Evolutionary conservation across 331 rosid genomes (phyloP).

Genomic region (Spiraea crenata): DNA sequence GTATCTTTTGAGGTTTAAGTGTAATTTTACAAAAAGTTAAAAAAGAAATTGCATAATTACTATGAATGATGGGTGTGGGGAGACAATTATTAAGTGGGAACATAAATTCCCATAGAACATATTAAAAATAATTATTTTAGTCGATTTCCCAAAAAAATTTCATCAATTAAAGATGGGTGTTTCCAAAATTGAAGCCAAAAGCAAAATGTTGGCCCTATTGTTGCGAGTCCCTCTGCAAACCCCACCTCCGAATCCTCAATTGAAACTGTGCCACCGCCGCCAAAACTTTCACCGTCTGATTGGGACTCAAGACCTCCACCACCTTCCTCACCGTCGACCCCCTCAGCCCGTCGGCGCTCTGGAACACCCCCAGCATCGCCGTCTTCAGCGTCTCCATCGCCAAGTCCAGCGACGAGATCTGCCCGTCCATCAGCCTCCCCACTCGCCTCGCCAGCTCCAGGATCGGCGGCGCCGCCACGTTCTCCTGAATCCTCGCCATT

Average conservation of each 20-base stretch:
- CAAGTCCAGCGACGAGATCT: constrained; percentile 23
- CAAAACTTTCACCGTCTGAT: constrained; percentile 38
- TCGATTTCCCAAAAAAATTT: too few relatives aligned
- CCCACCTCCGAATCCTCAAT: constrained; percentile 23
- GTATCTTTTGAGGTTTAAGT: too few relatives aligned
- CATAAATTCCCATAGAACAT: too few relatives aligned
- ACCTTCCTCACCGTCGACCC: constrained; percentile 30
- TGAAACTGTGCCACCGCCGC: constrained; percentile 34
- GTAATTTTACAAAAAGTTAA: too few relatives aligned
- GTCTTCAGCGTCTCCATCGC: constrained; percentile 28
- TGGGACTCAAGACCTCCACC: constrained; percentile 27
- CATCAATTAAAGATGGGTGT: too few relatives aligned
- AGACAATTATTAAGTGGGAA: too few relatives aligned
- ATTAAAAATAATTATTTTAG: too few relatives aligned
- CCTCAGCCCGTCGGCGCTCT: constrained; percentile 30
- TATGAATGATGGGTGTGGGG: too few relatives aligned
- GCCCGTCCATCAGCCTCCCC: constrained; percentile 27
- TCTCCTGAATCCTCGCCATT: constrained; percentile 45
- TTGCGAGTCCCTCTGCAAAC: constrained; percentile 20
- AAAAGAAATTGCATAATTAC: too few relatives aligned
- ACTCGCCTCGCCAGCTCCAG: constrained; percentile 15
- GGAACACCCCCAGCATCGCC: constrained; percentile 19
- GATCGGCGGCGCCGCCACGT: constrained; percentile 32
- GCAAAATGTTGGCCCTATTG: neutral
- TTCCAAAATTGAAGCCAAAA: too few relatives aligned